phyloP scores from a whole-genome alignment of 208 protist genomes.

The Tritrichomonas musculus region DNA sequence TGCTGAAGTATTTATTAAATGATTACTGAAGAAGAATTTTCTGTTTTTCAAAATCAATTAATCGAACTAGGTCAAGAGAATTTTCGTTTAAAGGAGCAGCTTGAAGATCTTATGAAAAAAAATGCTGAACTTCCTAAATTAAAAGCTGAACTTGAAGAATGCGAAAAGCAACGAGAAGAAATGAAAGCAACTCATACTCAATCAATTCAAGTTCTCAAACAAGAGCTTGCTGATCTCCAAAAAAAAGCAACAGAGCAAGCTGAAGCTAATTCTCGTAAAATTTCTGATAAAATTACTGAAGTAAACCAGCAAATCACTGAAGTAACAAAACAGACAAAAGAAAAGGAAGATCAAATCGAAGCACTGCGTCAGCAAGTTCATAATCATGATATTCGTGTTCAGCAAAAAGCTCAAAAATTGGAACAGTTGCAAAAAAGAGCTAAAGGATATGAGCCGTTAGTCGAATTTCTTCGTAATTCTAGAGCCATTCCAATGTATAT shows the following conservation, averaged over 20 bases:
- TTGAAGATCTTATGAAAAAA: neutral
- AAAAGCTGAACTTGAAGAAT: neutral
- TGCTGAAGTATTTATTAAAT: too few species aligned
- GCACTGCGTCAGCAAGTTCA: neutral
- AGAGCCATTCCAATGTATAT: conserved; percentile 14
- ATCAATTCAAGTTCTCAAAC: neutral
- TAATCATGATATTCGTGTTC: neutral
- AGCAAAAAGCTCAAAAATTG: neutral
- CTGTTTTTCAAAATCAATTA: conserved; percentile 1
- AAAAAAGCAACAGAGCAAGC: neutral
- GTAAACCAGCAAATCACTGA: neutral
- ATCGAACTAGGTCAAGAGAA: neutral
- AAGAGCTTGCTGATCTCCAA: neutral
- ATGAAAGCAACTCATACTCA: neutral
- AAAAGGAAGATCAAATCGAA: neutral
- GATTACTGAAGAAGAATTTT: conserved; percentile 23
- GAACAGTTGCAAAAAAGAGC: neutral
- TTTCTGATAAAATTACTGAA: neutral
- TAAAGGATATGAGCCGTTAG: neutral
- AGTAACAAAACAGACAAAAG: neutral
- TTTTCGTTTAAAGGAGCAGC: neutral
- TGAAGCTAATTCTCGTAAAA: neutral
- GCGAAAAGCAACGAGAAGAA: neutral
- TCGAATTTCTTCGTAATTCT: neutral
- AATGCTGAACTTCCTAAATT: conserved; percentile 8